phyloP scores from a whole-genome alignment of 2,329 filamentous ascomycete genomes.

The Coniochaeta hoffmannii region DNA sequence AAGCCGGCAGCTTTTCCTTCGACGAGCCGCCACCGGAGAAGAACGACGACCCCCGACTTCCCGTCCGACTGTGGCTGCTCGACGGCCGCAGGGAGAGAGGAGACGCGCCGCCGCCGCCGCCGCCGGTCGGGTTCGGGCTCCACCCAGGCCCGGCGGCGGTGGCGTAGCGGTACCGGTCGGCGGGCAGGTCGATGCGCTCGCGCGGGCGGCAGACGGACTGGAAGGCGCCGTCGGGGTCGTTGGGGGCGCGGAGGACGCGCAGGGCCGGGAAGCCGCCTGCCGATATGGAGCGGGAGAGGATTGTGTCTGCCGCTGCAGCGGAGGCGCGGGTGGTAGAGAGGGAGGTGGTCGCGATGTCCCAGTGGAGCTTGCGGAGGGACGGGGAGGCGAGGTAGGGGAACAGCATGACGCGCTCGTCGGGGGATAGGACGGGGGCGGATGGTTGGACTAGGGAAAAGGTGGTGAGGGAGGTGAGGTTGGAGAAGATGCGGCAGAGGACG shows the following conservation, averaged over 20 bases:
- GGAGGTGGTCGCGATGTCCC: slow-evolving; percentile 51
- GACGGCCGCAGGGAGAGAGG: too few species aligned
- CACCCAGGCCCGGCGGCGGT: not conserved
- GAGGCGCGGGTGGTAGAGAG: slow-evolving; percentile 33
- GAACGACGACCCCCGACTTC: not conserved
- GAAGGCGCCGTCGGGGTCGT: slow-evolving; percentile 62
- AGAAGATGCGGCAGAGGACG: slow-evolving; percentile 51
- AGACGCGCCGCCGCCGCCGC: too few species aligned
- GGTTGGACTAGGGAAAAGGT: slow-evolving; percentile 49
- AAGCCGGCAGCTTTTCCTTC: slow-evolving; percentile 12
- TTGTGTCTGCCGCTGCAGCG: slow-evolving; percentile 51
- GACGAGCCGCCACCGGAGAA: not conserved
- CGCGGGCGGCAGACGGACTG: slow-evolving; percentile 61
- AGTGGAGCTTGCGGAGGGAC: slow-evolving; percentile 49
- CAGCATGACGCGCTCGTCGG: slow-evolving; percentile 50
- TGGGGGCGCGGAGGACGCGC: slow-evolving; percentile 52
- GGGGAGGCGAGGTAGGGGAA: slow-evolving; percentile 56
- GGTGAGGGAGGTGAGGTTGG: slow-evolving; percentile 41
- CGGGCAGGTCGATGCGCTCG: slow-evolving; percentile 43
- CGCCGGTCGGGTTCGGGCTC: not conserved
- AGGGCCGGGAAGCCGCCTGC: slow-evolving; percentile 57
- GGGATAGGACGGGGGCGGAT: slow-evolving; percentile 45
- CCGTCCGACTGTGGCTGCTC: not conserved
- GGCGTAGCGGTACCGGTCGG: slow-evolving; percentile 35
- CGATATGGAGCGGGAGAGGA: slow-evolving; percentile 56